phyloP scores from a whole-genome alignment of 75 land plant species.

The Cryptomeria japonica region DNA sequence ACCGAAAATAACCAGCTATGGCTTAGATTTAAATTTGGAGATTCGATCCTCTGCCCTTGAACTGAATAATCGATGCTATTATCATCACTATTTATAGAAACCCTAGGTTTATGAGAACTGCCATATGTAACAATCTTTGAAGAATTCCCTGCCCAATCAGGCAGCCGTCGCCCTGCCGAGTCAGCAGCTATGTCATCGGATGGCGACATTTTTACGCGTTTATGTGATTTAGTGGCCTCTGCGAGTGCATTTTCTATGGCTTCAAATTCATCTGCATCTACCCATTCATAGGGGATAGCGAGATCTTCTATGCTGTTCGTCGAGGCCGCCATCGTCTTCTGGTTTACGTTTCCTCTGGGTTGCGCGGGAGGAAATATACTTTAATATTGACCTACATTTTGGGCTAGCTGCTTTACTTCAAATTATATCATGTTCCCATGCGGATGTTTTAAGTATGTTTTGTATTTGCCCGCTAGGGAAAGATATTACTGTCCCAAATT shows the following conservation, averaged over 20 bases:
- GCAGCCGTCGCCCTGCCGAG: neutral
- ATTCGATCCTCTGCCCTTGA: neutral
- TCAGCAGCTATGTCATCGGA: neutral
- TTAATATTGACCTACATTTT: no score
- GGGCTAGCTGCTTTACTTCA: no score
- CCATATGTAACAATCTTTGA: neutral
- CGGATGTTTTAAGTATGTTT: no score
- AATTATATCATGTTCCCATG: no score
- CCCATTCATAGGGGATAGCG: neutral
- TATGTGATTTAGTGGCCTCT: neutral
- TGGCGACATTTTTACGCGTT: neutral
- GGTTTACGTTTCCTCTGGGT: neutral
- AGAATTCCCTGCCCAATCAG: neutral
- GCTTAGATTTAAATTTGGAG: neutral
- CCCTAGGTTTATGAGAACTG: neutral
- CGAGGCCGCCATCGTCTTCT: neutral
- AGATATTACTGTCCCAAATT: no score
- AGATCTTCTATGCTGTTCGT: neutral
- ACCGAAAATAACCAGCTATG: neutral
- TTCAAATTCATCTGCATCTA: neutral
- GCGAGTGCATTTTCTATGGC: slow-evolving; percentile 6
- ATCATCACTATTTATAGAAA: neutral
- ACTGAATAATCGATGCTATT: neutral
- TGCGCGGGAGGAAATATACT: neutral
- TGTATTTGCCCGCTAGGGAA: no score